These are phyloP conservation scores for Tricholoma hemisulphureum DNA, from an alignment of 768 basidiomycete species.

Conservation along the genomic window DNA sequence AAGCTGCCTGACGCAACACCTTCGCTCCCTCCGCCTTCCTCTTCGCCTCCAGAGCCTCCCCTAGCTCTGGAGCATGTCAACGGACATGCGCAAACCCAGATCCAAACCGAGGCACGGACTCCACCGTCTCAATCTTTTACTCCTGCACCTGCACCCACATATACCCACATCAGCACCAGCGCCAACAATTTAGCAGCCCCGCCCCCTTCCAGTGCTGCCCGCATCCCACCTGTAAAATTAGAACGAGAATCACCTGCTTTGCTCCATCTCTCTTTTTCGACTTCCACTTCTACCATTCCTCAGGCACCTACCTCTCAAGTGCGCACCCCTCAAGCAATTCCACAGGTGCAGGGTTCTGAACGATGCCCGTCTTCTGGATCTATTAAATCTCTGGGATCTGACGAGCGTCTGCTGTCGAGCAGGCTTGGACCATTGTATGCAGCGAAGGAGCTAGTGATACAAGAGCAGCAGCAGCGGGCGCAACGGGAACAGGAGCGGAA, in stretches of 20 bases:
- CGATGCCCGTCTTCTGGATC: background rate
- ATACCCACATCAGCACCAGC: background rate
- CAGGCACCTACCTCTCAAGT: background rate
- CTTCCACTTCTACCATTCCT: background rate
- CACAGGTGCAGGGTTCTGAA: background rate
- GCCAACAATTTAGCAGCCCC: too few species aligned
- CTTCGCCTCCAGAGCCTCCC: background rate
- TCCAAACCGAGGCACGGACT: too few species aligned
- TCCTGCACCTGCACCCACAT: background rate
- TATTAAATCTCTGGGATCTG: too few species aligned
- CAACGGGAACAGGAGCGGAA: background rate
- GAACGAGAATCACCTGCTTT: background rate
- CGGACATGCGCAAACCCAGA: background rate
- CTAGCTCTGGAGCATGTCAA: background rate
- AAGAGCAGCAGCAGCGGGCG: background rate
- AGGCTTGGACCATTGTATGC: background rate
- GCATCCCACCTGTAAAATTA: background rate
- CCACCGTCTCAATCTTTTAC: too few species aligned
- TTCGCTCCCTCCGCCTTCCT: background rate
- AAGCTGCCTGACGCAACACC: too few species aligned
- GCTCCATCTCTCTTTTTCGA: background rate
- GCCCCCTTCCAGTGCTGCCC: background rate
- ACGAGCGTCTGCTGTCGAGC: background rate
- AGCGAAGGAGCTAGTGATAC: background rate
- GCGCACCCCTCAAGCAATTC: background rate